A percentile compares a stretch with the other conserved stretches of the same genome.
These are phyloP conservation scores for Fusarium illudens DNA, from an alignment of 2,329 filamentous ascomycete species.

Conservation along the genomic window DNA sequence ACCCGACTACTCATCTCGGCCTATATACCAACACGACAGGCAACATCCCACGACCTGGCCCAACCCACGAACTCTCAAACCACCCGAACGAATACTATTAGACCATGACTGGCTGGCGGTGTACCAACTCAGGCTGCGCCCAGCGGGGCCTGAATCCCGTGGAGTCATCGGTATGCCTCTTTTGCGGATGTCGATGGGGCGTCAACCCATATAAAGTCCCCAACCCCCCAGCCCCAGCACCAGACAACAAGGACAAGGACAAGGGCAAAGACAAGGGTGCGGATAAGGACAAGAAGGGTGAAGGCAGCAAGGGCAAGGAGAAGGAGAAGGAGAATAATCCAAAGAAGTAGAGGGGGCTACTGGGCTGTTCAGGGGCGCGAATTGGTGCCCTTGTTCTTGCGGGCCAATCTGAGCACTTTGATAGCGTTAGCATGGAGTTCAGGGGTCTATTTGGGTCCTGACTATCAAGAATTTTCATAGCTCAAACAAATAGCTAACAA, in stretches of 20 bases:
- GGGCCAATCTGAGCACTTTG: not conserved
- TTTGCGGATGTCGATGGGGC: constrained; percentile 4
- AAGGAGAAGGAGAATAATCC: not conserved
- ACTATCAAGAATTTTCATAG: not conserved
- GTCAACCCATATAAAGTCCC: not conserved
- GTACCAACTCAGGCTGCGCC: not conserved
- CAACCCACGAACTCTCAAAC: not conserved
- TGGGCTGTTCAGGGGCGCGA: no score
- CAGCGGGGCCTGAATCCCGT: not conserved
- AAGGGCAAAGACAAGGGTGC: not conserved
- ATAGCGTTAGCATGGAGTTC: not conserved
- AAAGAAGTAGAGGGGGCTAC: not conserved
- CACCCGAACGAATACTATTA: not conserved
- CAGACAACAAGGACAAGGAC: not conserved
- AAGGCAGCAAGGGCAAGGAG: not conserved
- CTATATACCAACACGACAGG: not conserved
- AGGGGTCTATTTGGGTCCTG: not conserved
- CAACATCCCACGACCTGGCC: not conserved
- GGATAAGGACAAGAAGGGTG: not conserved
- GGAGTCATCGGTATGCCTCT: not conserved
- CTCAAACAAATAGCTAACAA: not conserved
- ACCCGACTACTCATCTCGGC: not conserved
- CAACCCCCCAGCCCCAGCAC: not conserved
- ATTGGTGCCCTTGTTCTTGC: not conserved
- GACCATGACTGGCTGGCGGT: not conserved